Conservation (phyloP, 1,139 yeast species). For the Magnusiomyces starmeri region DNA sequence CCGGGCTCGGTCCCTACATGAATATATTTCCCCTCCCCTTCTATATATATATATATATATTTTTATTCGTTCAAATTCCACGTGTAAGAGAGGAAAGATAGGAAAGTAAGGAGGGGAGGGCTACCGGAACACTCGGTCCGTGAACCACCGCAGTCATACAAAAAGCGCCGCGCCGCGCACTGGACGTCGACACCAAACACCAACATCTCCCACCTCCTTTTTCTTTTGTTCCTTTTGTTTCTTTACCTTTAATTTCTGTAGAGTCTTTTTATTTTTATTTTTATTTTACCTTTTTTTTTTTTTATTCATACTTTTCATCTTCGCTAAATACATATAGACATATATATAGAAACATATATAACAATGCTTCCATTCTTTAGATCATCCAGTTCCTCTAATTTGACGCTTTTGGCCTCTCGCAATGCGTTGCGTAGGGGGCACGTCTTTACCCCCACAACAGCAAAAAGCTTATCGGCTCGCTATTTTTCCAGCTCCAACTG, state of each 20-base stretch:
- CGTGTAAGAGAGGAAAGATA: neutral
- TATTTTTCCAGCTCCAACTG: neutral
- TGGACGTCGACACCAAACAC: no score
- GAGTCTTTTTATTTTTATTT: no score
- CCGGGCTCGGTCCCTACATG: neutral
- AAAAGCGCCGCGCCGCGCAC: no score
- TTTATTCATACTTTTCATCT: no score
- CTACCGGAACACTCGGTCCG: no score
- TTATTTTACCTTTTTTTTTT: no score
- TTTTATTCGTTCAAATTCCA: neutral
- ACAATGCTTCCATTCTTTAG: neutral
- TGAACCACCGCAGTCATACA: no score
- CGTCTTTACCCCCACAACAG: neutral
- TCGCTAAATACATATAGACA: no score
- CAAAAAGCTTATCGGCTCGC: neutral
- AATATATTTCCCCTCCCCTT: neutral
- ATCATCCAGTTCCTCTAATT: neutral
- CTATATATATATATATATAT: neutral
- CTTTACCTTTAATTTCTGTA: no score
- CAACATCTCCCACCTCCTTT: no score
- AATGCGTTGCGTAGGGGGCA: neutral
- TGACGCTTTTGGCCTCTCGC: neutral
- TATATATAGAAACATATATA: neutral
- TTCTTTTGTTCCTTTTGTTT: no score
- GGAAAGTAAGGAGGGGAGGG: neutral